Base-by-base conservation (phyloP, 2,329 filamentous ascomycete species). In the Calonectria leucothoes region DNA sequence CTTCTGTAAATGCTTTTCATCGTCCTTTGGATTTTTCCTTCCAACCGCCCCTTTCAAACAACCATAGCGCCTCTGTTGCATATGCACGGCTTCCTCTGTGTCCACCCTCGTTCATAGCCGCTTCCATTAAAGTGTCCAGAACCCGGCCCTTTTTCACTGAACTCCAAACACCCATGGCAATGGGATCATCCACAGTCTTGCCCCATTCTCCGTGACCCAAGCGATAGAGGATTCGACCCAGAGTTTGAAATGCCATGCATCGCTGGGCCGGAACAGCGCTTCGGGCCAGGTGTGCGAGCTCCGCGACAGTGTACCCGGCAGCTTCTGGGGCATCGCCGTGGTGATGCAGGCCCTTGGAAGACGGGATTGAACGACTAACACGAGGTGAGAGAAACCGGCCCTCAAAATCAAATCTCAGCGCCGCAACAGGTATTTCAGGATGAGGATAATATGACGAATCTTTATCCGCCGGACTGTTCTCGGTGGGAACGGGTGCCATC, bases 241-340 rank as follows among this genome's bases (percentile, higher is more conserved):
- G 87, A 0, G 96, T 96, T 84, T 98, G 96, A 84, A 95, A 98
- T 0, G 97, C 95, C 74, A 98, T 90, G 81, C 97, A 98, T 14
- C 96, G 88, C 86, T 99, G 97, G 0, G 94, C 93, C 0, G 97
- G 91, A 25, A 98, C 95, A 0, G 93, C 92, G 69, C 94, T 97
- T 39, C 96, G 90, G 6, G 95, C 92, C 2, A 98, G 89, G 37
- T 93, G 91, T 1, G 95, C 93, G 1, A 99, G 88, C 84, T 99
- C 97, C 0, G 92, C 91, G 35, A 99, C 91, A 0, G 97, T 98
- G 84, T 99, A 99, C 0, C 97, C 97, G 0, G 97, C 97, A 1
- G 96, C 95, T 84, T 98, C 95, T 20, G 97, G 97, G 1, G 96
- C 96, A 72, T 96, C 92, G 75, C 94, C 95, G 83, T 99, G 97